Evolutionary conservation across 768 basidiomycete species (phyloP).

Genomic region (Saitozyma podzolica): DNA sequence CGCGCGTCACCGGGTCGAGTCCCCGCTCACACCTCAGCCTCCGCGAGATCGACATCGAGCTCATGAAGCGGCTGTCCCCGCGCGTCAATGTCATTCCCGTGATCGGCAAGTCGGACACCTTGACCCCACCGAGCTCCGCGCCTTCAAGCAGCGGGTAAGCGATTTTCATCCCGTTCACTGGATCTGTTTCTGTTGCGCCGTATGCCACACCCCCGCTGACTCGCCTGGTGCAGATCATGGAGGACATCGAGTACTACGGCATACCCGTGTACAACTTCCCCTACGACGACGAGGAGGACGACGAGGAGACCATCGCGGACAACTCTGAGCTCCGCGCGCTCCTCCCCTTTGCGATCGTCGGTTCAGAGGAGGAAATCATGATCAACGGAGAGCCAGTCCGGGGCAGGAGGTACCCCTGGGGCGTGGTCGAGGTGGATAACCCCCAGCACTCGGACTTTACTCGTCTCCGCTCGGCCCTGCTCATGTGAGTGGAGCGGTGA

Average conservation of each 20-base stretch:
- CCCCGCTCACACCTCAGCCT: slow-evolving; percentile 54
- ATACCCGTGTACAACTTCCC: slow-evolving; percentile 99
- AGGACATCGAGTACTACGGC: slow-evolving; percentile 97
- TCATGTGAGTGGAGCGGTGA: slow-evolving; percentile 64
- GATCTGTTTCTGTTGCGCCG: not conserved
- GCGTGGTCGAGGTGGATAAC: slow-evolving; percentile 97
- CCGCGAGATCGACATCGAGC: slow-evolving; percentile 97
- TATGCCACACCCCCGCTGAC: slow-evolving; percentile 2
- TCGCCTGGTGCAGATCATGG: slow-evolving; percentile 73
- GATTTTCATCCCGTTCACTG: slow-evolving; percentile 48
- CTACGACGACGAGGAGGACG: slow-evolving; percentile 98
- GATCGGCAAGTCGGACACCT: slow-evolving; percentile 88
- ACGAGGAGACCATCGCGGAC: slow-evolving; percentile 96
- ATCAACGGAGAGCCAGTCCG: slow-evolving; percentile 81
- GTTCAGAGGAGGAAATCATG: slow-evolving; percentile 95
- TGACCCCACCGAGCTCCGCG: slow-evolving; percentile 87
- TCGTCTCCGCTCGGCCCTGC: slow-evolving; percentile 81
- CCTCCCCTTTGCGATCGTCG: slow-evolving; percentile 94
- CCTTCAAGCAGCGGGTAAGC: slow-evolving; percentile 86
- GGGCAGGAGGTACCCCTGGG: slow-evolving; percentile 97
- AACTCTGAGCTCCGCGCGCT: slow-evolving; percentile 91
- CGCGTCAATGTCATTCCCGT: slow-evolving; percentile 99
- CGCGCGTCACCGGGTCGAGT: not conserved
- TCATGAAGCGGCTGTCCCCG: slow-evolving; percentile 96
- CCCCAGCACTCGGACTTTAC: slow-evolving; percentile 99